Conservation (phyloP, 108 stramenopile genomes). For the Nannochloropsis gaditana region DNA sequence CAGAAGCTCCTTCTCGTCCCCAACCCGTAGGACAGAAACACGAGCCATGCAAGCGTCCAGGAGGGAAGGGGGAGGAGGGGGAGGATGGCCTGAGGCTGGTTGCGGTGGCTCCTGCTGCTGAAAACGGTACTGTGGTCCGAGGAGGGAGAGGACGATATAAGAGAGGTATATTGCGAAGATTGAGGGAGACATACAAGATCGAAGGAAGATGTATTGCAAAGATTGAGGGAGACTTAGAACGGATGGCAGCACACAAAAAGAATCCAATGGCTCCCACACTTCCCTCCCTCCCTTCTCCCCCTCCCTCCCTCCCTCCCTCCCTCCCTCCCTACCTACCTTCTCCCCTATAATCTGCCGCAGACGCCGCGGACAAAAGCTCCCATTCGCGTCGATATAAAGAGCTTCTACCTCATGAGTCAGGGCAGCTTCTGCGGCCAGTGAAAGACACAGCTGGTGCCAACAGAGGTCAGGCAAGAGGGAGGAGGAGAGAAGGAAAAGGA, state of each 20-base stretch:
- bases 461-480: neutral
- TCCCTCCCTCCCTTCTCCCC: neutral
- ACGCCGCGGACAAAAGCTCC: neutral
- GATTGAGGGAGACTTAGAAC: neutral
- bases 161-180: neutral
- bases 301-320: slow-evolving; percentile 9
- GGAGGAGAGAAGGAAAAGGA: neutral
- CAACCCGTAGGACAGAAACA: neutral
- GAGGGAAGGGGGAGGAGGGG: neutral
- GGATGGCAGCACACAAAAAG: neutral
- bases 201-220: neutral
- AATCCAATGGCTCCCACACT: neutral
- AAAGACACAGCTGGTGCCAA: neutral
- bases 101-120: neutral
- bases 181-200: neutral
- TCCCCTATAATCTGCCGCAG: neutral
- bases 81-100: neutral
- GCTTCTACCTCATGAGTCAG: neutral
- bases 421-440: neutral
- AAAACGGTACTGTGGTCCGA: neutral
- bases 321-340: neutral
- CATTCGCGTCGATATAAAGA: neutral
- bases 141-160: neutral
- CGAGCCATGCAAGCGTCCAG: neutral
- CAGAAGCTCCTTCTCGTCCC: neutral